Conservation (phyloP, 805 yeast genomes). For the Saturnispora sekii region DNA sequence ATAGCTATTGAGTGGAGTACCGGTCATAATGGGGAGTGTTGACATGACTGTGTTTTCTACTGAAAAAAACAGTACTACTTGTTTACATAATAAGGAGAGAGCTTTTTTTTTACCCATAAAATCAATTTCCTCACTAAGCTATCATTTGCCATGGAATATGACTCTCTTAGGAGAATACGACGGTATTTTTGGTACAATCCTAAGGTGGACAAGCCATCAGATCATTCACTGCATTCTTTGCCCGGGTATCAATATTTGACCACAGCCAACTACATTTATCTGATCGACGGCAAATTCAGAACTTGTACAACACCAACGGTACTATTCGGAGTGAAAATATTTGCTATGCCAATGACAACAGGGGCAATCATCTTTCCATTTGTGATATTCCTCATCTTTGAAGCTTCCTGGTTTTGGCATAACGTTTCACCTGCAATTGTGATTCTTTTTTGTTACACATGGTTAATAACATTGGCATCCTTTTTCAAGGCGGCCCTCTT, state of each 20-base stretch:
- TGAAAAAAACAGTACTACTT: too few relatives aligned
- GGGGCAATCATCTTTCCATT: constrained; percentile 26
- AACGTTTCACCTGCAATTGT: constrained; percentile 46
- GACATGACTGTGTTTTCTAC: too few relatives aligned
- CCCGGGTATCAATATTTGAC: constrained; percentile 25
- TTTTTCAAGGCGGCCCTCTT: constrained; percentile 44
- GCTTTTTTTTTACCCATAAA: too few relatives aligned
- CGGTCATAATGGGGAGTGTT: too few relatives aligned
- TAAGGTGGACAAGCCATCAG: not conserved
- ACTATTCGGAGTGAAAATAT: constrained; percentile 5
- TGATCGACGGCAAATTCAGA: constrained; percentile 59
- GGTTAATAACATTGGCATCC: constrained; percentile 39
- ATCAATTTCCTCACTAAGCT: not conserved
- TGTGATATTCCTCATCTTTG: constrained; percentile 45
- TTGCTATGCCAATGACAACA: constrained; percentile 10
- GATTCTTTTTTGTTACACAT: constrained; percentile 47
- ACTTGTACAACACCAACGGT: constrained; percentile 23
- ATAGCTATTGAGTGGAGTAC: too few relatives aligned
- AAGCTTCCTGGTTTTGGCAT: constrained; percentile 46
- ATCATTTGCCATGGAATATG: not conserved
- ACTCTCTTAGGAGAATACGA: not conserved
- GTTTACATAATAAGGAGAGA: too few relatives aligned
- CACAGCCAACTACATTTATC: constrained; percentile 35
- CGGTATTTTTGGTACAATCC: constrained; percentile 4
- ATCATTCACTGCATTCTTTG: constrained; percentile 29